These are phyloP conservation scores for Cladophialophora psammophila DNA, from an alignment of 2,329 filamentous ascomycete genomes.

Conservation along the genomic window DNA sequence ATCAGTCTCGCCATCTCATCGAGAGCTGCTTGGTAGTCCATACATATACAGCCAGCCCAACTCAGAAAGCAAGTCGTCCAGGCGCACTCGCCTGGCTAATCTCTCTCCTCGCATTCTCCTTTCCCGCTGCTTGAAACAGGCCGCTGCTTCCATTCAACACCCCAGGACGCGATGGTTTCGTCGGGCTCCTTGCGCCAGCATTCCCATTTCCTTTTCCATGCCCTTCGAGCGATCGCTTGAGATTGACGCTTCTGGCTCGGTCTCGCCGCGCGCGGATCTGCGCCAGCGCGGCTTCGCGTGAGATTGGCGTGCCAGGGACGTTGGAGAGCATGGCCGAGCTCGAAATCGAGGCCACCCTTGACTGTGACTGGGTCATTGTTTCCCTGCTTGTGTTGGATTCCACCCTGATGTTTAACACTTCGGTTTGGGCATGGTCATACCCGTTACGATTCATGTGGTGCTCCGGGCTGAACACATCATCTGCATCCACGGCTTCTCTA, in stretches of 20 bases:
- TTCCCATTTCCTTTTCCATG: conserved; percentile 3
- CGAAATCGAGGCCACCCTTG: conserved; percentile 17
- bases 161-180: conserved; percentile 21
- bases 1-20: too few species aligned
- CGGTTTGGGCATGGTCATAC: conserved; percentile 46
- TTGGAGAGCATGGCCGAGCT: conserved; percentile 37
- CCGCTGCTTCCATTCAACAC: conserved; percentile 19
- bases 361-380: conserved; percentile 4
- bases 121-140: conserved; percentile 26
- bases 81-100: conserved; percentile 37
- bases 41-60: too few species aligned
- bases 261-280: conserved; percentile 58
- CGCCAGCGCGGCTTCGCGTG: conserved; percentile 57
- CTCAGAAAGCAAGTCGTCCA: conserved; percentile 32
- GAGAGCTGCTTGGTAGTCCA: too few species aligned
- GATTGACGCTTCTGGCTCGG: conserved; percentile 51
- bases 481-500: conserved; percentile 32
- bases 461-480: conserved; percentile 24
- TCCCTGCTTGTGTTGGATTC: conserved; percentile 13
- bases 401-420: conserved; percentile 41
- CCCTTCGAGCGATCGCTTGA: conserved; percentile 37
- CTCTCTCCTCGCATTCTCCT: conserved; percentile 30
- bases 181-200: conserved; percentile 25
- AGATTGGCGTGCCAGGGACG: conserved; percentile 53
- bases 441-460: conserved; percentile 37